Evolutionary conservation across 345 rosid genomes (phyloP).

Genomic region (Crucihimalaya himalaica): DNA sequence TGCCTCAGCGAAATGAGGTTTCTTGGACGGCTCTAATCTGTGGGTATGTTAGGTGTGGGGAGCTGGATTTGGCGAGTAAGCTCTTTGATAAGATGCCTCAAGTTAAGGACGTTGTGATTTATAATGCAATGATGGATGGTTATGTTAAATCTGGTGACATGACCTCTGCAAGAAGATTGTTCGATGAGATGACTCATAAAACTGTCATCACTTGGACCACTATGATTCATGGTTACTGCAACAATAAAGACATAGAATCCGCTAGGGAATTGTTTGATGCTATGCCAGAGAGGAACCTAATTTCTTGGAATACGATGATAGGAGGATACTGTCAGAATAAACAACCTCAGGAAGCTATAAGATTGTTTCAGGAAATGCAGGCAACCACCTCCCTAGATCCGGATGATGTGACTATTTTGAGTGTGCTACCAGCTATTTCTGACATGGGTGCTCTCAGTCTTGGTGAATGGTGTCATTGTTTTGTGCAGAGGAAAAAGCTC

Average conservation of each 20-base stretch:
- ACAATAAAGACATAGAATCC: constrained; percentile 49
- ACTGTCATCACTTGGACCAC: constrained; percentile 77
- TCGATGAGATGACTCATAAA: constrained; percentile 52
- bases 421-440: constrained; percentile 77
- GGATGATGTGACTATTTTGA: constrained; percentile 64
- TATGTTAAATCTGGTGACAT: constrained; percentile 67
- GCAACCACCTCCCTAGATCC: constrained; percentile 53
- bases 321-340: constrained; percentile 72
- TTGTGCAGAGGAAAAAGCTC: constrained; percentile 53
- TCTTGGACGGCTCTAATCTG: constrained; percentile 79
- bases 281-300: constrained; percentile 67
- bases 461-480: constrained; percentile 65
- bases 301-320: constrained; percentile 84
- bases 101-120: constrained; percentile 52
- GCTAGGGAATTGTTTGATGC: constrained; percentile 61
- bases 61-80: constrained; percentile 49
- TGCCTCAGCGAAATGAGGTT: constrained; percentile 59
- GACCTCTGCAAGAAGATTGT: constrained; percentile 57
- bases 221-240: constrained; percentile 73
- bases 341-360: constrained; percentile 65
- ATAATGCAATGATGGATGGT: constrained; percentile 68
- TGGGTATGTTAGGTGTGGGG: constrained; percentile 57
- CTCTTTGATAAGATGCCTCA: constrained; percentile 61
- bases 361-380: constrained; percentile 66
- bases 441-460: constrained; percentile 68